Percentiles rank a stretch among this genome's conserved stretches.
Conservation (phyloP, 2,329 filamentous ascomycete genomes). For the Ophiostoma quercus region DNA sequence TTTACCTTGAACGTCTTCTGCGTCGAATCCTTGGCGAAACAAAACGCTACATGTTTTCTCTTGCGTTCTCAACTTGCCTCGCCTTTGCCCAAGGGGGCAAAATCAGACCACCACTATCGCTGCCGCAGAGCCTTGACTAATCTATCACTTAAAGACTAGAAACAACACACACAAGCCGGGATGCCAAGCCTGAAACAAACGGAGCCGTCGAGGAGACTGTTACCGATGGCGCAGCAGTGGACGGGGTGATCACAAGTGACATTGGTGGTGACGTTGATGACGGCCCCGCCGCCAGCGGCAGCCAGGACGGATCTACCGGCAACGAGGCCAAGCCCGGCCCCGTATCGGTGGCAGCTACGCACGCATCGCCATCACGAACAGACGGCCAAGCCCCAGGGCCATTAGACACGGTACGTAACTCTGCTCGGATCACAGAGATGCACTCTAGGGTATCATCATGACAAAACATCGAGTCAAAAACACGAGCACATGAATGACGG, state of each 20-base stretch:
- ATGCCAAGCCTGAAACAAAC: conserved; percentile 39
- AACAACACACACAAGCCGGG: conserved; percentile 27
- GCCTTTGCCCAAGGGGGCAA: background rate
- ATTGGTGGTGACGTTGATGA: background rate
- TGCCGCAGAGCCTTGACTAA: conserved; percentile 7
- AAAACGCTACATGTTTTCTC: conserved; percentile 22
- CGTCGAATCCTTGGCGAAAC: conserved; percentile 24
- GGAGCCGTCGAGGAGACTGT: background rate
- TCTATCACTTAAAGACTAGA: conserved; percentile 27
- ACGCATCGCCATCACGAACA: background rate
- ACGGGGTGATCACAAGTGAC: background rate
- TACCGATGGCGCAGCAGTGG: background rate
- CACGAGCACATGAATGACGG: background rate
- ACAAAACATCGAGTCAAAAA: background rate
- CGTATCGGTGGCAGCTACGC: background rate
- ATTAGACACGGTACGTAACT: conserved; percentile 16
- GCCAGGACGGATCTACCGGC: background rate
- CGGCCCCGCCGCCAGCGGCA: too few species aligned
- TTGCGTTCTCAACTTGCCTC: background rate
- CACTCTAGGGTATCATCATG: background rate
- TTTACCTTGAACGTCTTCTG: background rate
- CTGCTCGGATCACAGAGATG: background rate
- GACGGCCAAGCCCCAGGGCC: background rate
- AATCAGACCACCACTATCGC: background rate
- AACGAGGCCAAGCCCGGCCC: background rate